phyloP scores from a whole-genome alignment of 31 red algal genomes.

The Asparagopsis taxiformis region DNA sequence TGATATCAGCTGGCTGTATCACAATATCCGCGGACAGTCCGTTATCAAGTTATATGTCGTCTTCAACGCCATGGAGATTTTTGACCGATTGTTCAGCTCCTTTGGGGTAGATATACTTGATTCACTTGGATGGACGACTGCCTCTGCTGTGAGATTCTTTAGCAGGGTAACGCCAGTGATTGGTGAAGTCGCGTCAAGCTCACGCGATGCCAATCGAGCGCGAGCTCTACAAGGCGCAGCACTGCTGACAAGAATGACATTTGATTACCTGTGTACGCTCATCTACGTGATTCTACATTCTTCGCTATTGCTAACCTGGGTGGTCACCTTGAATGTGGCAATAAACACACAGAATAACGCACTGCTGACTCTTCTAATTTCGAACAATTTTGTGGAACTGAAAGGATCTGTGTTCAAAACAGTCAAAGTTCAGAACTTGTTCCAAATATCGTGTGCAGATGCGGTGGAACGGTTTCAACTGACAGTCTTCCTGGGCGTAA shows the following conservation, averaged over 20 bases:
- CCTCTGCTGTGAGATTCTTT: constrained; percentile 53
- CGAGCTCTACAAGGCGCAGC: constrained; percentile 51
- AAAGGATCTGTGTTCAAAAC: constrained; percentile 85
- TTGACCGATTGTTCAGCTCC: constrained; percentile 77
- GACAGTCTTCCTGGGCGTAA: constrained; percentile 67
- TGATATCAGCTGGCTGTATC: constrained; percentile 80
- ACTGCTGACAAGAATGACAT: constrained; percentile 48
- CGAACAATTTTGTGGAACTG: constrained; percentile 95
- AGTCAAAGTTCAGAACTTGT: constrained; percentile 76
- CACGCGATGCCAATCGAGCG: constrained; percentile 10
- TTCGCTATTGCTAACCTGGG: constrained; percentile 64
- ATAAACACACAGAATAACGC: constrained; percentile 90
- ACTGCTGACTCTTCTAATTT: constrained; percentile 80
- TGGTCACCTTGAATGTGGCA: constrained; percentile 89
- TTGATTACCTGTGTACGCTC: constrained; percentile 65
- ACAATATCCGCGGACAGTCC: constrained; percentile 88
- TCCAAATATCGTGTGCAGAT: constrained; percentile 85
- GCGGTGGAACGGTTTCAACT: constrained; percentile 87
- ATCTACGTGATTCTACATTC: constrained; percentile 70
- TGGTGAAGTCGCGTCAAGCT: not conserved
- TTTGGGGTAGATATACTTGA: constrained; percentile 91
- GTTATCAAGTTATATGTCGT: constrained; percentile 93
- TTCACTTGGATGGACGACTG: constrained; percentile 76
- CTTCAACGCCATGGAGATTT: constrained; percentile 94
- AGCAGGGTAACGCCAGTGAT: constrained; percentile 2